phyloP scores from a whole-genome alignment of 371 early-diverging fungal genomes.

The Mortierella sp. region DNA sequence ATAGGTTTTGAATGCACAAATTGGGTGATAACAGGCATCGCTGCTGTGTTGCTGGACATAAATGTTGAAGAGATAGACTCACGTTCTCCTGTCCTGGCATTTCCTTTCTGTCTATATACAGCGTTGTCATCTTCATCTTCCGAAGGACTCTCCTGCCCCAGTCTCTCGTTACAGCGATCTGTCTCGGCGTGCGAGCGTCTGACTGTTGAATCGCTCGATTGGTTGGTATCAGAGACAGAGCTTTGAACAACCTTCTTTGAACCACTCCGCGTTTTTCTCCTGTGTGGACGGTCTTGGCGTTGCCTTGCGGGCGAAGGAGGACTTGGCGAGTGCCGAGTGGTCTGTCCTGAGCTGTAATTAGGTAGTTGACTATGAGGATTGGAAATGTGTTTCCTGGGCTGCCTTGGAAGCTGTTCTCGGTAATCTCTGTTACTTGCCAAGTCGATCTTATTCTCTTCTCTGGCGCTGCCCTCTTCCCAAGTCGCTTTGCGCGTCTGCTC shows the following conservation, averaged over 20 bases:
- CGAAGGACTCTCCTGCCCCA: not conserved
- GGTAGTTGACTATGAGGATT: not conserved
- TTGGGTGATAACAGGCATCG: not conserved
- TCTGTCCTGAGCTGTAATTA: not conserved
- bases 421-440: not conserved
- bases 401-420: not conserved
- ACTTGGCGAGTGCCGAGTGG: not conserved
- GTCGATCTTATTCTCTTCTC: not conserved
- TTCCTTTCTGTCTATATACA: not conserved
- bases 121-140: not conserved
- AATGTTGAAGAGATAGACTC: conserved; percentile 4
- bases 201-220: not conserved
- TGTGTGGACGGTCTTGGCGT: not conserved
- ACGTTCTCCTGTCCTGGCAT: conserved; percentile 5
- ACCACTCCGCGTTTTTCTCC: not conserved
- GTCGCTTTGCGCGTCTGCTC: not conserved
- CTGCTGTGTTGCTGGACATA: not conserved
- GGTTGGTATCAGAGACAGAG: not conserved
- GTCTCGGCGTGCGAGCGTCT: not conserved
- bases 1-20: not conserved
- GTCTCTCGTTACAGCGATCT: not conserved
- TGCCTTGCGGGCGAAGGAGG: not conserved
- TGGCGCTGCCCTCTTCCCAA: not conserved
- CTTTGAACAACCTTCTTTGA: not conserved
- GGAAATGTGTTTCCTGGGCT: not conserved